Conservation (phyloP, 164 flowering plant genomes). For the Aristolochia contorta region DNA sequence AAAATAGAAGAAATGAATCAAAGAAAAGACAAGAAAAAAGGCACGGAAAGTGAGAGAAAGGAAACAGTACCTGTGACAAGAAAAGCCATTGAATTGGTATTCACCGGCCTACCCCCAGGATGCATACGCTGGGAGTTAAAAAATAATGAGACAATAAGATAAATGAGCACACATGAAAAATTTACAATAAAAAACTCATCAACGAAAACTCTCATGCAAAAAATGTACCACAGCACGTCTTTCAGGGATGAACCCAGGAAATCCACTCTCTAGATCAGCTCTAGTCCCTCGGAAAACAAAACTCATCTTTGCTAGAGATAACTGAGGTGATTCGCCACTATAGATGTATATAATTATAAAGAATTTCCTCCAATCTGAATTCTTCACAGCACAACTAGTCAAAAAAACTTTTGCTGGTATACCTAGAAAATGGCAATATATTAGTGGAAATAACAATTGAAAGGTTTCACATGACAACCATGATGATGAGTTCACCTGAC, state of each 20-base stretch:
- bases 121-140: conserved; percentile 53
- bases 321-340: neutral
- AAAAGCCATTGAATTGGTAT: conserved; percentile 73
- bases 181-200: neutral
- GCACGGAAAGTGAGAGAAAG: neutral
- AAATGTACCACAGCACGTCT: conserved; percentile 60
- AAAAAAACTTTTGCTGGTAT: no score
- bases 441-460: no score
- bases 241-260: conserved; percentile 64
- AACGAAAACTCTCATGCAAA: neutral
- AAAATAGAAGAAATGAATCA: neutral
- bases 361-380: no score
- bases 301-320: conserved; percentile 39
- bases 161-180: no score
- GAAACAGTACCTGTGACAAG: conserved; percentile 61
- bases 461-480: no score
- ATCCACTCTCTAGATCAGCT: conserved; percentile 67
- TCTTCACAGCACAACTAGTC: no score
- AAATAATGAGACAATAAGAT: neutral
- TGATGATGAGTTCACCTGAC: no score
- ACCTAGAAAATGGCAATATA: no score
- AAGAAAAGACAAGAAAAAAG: neutral
- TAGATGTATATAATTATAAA: no score
- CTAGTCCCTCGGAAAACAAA: conserved; percentile 69
- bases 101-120: conserved; percentile 51